phyloP scores from a whole-genome alignment of 805 yeast genomes.

The Kazachstania psychrophila region DNA sequence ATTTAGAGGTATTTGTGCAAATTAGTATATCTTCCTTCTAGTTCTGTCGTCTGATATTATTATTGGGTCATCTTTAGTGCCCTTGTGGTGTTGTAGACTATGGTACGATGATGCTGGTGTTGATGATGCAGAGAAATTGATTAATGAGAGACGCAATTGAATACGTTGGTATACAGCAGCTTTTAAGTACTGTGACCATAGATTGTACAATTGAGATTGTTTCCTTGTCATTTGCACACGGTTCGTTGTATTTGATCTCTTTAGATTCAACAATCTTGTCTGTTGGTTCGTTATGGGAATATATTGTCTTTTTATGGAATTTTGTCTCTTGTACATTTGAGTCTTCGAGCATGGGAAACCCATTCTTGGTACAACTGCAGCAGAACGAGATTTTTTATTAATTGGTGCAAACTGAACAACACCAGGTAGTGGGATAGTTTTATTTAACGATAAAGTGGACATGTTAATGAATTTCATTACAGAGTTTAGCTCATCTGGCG shows the following conservation, averaged over 20 bases:
- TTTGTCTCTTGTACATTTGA: neutral
- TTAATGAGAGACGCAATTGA: neutral
- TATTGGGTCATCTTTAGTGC: neutral
- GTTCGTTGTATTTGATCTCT: neutral
- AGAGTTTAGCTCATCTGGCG: constrained; percentile 16
- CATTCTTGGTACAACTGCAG: neutral
- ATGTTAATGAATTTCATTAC: constrained; percentile 16
- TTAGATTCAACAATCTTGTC: neutral
- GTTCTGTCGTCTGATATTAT: neutral
- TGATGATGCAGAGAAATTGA: neutral
- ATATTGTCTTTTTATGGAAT: neutral
- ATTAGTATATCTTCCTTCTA: too few relatives aligned
- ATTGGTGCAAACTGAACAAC: neutral
- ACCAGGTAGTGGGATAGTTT: neutral
- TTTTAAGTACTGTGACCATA: constrained; percentile 1
- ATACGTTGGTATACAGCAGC: neutral
- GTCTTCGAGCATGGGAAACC: too few relatives aligned
- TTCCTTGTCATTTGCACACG: neutral
- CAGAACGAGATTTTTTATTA: neutral
- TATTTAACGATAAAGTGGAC: neutral
- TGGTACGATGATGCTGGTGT: neutral
- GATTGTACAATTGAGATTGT: neutral
- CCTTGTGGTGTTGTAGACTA: neutral
- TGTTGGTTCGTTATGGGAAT: neutral
- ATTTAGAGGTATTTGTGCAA: too few relatives aligned